Evolutionary conservation across 306 rosid genomes (phyloP).

Genomic region (Glycine soja): DNA sequence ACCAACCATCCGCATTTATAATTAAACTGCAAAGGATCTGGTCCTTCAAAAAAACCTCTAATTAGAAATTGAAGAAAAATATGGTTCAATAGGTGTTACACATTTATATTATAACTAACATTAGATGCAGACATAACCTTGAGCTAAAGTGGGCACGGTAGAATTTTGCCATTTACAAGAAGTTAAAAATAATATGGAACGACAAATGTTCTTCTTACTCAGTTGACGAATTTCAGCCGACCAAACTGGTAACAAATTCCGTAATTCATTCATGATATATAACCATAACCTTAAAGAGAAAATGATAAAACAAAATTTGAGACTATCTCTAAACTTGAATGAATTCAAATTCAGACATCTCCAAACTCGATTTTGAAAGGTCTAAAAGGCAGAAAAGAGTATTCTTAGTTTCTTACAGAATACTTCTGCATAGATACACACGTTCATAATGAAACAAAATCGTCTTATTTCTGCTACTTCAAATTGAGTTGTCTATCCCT

Average conservation of each 20-base stretch:
- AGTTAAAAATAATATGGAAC: background rate
- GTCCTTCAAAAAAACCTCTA: too few relatives aligned
- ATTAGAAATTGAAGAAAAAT: too few relatives aligned
- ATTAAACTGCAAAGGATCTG: too few relatives aligned
- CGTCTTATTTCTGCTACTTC: conserved; percentile 29
- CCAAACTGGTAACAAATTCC: background rate
- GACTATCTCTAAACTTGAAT: background rate
- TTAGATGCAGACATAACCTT: too few relatives aligned
- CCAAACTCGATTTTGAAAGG: background rate
- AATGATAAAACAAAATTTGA: background rate
- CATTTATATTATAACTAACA: too few relatives aligned
- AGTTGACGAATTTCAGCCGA: background rate
- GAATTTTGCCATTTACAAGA: background rate
- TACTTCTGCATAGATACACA: background rate
- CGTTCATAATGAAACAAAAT: conserved; percentile 20
- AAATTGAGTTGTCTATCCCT: conserved; percentile 14
- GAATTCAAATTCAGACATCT: background rate
- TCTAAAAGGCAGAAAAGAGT: background rate
- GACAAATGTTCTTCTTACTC: background rate
- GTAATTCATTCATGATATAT: background rate
- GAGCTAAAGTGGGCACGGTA: background rate
- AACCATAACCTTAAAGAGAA: background rate
- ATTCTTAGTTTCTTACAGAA: conserved; percentile 14
- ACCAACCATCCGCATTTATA: too few relatives aligned
- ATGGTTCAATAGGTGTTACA: too few relatives aligned